Evolutionary conservation across 208 protist species (phyloP).

Genomic region (Leptomonas seymouri): DNA sequence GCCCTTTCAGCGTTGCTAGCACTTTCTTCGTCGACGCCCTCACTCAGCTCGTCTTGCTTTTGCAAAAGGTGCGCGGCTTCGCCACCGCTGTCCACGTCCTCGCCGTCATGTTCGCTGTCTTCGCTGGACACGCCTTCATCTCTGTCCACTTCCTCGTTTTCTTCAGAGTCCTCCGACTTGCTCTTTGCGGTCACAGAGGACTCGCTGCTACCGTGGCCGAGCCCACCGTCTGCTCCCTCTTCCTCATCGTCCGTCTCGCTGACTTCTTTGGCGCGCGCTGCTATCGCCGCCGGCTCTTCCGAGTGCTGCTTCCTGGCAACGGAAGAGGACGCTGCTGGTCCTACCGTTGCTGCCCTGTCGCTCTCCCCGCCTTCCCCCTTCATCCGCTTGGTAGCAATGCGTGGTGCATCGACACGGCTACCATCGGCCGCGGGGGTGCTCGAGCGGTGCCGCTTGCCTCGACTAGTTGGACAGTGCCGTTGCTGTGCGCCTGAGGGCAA

Average conservation of each 20-base stretch:
- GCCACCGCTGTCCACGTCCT: not conserved
- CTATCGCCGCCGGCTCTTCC: too few relatives aligned
- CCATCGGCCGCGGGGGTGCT: too few relatives aligned
- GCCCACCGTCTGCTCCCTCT: not conserved
- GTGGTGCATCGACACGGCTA: not conserved
- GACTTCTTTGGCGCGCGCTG: too few relatives aligned
- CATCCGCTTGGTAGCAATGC: not conserved
- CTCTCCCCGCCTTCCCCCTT: not conserved
- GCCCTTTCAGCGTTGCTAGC: not conserved
- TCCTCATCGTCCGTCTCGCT: not conserved
- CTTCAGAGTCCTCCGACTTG: not conserved
- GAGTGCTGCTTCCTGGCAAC: too few relatives aligned
- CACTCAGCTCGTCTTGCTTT: not conserved
- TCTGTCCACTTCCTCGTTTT: not conserved
- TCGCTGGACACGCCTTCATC: not conserved
- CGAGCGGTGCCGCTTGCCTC: too few relatives aligned
- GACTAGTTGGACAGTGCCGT: too few relatives aligned
- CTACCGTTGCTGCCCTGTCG: not conserved
- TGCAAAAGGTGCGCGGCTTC: not conserved
- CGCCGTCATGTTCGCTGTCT: not conserved
- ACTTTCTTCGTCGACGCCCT: not conserved
- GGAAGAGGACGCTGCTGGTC: too few relatives aligned
- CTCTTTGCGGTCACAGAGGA: not conserved
- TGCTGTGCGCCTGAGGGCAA: not conserved
- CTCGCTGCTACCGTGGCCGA: conserved; percentile 5